Conservation (phyloP, 257 asterid genomes). For the Capsicum rhomboideum region DNA sequence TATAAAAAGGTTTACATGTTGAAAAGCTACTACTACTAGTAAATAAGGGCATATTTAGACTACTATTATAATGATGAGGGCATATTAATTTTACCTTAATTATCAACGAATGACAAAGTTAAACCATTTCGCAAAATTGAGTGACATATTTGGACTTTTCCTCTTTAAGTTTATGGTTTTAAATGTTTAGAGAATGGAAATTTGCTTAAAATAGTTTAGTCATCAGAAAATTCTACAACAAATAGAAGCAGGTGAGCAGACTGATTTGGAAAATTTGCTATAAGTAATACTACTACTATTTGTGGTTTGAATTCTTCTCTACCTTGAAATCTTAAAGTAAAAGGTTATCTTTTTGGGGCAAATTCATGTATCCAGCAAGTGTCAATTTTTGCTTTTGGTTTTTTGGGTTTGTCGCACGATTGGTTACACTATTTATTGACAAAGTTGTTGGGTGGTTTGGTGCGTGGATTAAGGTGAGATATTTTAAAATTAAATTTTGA, state of each 20-base stretch:
- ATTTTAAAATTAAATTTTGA: no score
- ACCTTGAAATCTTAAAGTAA: neutral
- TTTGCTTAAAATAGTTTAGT: no score
- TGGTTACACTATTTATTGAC: neutral
- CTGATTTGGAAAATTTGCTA: neutral
- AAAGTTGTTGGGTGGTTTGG: no score
- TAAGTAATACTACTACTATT: neutral
- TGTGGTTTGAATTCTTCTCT: neutral
- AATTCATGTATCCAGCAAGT: neutral
- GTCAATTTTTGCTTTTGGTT: neutral
- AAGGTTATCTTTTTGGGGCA: neutral
- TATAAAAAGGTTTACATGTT: neutral
- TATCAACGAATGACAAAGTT: neutral
- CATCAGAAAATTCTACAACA: neutral
- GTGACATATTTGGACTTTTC: neutral
- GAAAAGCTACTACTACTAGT: neutral
- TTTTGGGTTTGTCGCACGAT: neutral
- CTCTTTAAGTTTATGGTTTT: no score
- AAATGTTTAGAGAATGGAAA: neutral
- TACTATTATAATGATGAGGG: neutral
- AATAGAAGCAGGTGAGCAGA: neutral
- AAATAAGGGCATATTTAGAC: neutral
- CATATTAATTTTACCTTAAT: neutral
- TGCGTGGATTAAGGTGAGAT: no score
- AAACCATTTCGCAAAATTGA: neutral